Percentiles rank a stretch among this genome's conserved stretches.
Evolutionary conservation across 495 filamentous ascomycete species (phyloP).

Genomic region (Astrothelium macrocarpum): DNA sequence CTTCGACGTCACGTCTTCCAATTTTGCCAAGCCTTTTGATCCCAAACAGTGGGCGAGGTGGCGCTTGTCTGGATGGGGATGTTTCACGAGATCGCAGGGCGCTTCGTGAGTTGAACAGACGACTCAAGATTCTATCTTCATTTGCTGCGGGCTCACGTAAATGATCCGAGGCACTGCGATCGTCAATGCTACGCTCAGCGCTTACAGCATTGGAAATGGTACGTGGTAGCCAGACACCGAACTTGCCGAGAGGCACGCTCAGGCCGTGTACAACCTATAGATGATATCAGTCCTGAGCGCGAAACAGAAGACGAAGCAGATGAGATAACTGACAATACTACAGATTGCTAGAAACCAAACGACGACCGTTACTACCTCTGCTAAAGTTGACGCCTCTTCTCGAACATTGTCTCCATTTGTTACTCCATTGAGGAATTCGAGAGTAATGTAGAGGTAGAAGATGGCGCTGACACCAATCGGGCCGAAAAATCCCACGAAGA

Average conservation of each 20-base stretch:
- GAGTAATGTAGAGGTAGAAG: constrained; percentile 75
- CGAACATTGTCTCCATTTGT: constrained; percentile 49
- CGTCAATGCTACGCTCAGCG: constrained; percentile 23
- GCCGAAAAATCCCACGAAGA: constrained; percentile 87
- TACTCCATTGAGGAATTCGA: constrained; percentile 53
- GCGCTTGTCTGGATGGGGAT: neutral
- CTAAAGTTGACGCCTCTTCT: constrained; percentile 53
- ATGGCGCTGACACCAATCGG: constrained; percentile 90
- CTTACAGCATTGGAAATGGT: constrained; percentile 57
- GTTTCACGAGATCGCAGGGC: neutral
- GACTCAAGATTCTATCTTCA: neutral
- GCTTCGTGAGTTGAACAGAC: neutral
- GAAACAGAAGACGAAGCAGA: neutral
- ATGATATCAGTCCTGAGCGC: constrained; percentile 12
- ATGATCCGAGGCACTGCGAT: neutral
- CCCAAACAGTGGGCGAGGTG: neutral
- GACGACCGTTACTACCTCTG: constrained; percentile 57
- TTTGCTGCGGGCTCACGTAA: neutral
- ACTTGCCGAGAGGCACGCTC: constrained; percentile 73
- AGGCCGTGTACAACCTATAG: constrained; percentile 73
- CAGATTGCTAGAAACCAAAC: constrained; percentile 83
- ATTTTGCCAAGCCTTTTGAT: neutral
- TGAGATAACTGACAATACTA: constrained; percentile 59
- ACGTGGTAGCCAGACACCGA: constrained; percentile 68
- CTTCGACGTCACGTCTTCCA: neutral